These are phyloP conservation scores for Sphaerulina vaccinii DNA, from an alignment of 2,329 filamentous ascomycete species.

Conservation along the genomic window DNA sequence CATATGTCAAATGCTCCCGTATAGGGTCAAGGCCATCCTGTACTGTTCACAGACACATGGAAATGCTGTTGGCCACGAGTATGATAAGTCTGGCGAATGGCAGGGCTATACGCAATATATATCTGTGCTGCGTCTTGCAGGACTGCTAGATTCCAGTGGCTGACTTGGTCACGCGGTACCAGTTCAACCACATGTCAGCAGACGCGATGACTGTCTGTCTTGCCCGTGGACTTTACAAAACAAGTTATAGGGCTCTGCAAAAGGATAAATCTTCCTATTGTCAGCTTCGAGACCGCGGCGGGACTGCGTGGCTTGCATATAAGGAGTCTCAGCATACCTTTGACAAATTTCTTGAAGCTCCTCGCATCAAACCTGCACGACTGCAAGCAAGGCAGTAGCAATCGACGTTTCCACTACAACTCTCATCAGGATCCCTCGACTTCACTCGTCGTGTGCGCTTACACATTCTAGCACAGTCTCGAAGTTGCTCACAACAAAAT, in stretches of 20 bases:
- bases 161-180: conserved; percentile 9
- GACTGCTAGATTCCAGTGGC: not conserved
- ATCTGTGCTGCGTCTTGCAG: too few relatives aligned
- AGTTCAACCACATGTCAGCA: conserved; percentile 7
- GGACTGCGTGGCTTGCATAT: not conserved
- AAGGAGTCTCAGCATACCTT: conserved; percentile 4
- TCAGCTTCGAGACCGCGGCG: not conserved
- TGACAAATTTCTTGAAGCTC: conserved; percentile 3
- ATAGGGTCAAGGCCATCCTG: too few relatives aligned
- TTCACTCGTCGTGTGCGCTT: too few relatives aligned
- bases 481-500: not conserved
- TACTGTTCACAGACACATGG: too few relatives aligned
- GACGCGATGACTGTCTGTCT: conserved; percentile 10
- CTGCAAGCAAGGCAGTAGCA: conserved; percentile 8
- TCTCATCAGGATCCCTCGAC: too few relatives aligned
- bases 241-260: not conserved
- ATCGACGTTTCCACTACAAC: not conserved
- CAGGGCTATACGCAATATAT: too few relatives aligned
- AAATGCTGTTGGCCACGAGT: too few relatives aligned
- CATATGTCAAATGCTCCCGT: too few relatives aligned
- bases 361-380: conserved; percentile 11
- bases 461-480: not conserved
- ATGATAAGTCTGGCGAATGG: too few relatives aligned
- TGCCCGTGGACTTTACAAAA: conserved; percentile 7
- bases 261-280: not conserved